A percentile compares a stretch with the other conserved stretches of the same genome.
phyloP scores from a whole-genome alignment of 108 stramenopile genomes.

The Cyclotella sp. region DNA sequence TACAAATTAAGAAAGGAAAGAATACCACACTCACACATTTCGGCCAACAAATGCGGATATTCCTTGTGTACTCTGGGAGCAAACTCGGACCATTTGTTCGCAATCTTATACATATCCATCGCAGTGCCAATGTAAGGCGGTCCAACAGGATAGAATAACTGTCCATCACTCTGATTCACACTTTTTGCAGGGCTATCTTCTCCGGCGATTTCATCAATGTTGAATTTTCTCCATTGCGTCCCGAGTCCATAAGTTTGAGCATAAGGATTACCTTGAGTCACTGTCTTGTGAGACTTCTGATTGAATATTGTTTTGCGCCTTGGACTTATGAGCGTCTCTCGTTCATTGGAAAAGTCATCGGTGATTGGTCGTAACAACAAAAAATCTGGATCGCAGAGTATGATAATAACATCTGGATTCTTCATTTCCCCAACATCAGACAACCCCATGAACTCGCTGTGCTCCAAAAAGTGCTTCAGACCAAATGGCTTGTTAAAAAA shows the following conservation, averaged over 20 bases:
- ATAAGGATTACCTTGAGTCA: constrained; percentile 81
- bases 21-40: constrained; percentile 53
- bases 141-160: constrained; percentile 73
- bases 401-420: constrained; percentile 74
- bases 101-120: constrained; percentile 77
- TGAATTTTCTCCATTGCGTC: constrained; percentile 72
- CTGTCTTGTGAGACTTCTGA: constrained; percentile 49
- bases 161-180: constrained; percentile 53
- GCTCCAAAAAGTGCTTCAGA: constrained; percentile 74
- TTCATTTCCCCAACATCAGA: constrained; percentile 24
- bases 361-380: constrained; percentile 84
- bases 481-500: constrained; percentile 92
- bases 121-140: constrained; percentile 92
- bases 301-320: constrained; percentile 17
- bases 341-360: constrained; percentile 63
- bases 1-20: not conserved
- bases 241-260: constrained; percentile 92
- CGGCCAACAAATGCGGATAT: constrained; percentile 76
- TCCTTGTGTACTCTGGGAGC: constrained; percentile 71
- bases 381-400: constrained; percentile 97
- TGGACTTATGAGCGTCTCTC: constrained; percentile 50
- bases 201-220: constrained; percentile 73
- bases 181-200: constrained; percentile 58
- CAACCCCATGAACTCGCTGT: constrained; percentile 54
- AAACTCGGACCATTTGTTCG: constrained; percentile 74